Evolutionary conservation across 2,329 filamentous ascomycete genomes (phyloP), one percentile per base, ranked within the genome.

Genomic region (Aspergillus candidus): DNA sequence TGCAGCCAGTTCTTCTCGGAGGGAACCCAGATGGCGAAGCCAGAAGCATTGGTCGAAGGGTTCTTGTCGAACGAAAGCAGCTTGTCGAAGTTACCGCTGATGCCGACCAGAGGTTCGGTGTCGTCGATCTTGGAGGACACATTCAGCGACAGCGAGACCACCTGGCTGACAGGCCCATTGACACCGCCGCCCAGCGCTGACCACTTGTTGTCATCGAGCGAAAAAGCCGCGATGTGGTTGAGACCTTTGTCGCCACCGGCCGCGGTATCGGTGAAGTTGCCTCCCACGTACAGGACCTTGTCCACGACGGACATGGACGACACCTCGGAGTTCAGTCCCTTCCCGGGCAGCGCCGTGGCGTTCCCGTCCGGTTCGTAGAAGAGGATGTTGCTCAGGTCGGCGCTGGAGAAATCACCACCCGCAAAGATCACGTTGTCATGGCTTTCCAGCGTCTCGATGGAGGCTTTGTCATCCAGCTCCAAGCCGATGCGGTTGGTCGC

Each of bases 11-110:
- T 93, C 46, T 75, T 77, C 49, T 78, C 75, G 3, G 89, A 94
- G 3, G 87, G 87, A 6, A 97, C 84, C 93, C 93, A 98, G 32
- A 97, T 75, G 11, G 88, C 91, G 58, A 98, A 88, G 2, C 90
- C 89, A 40, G 80, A 68, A 1, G 82, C 85, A 7, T 76, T 58
- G 22, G 83, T 74, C 8, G 80, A 77, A 6, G 74, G 65, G 52
- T 83, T 83, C 51, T 73, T 73, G 31, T 72, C 54, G 55, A 88
- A 91, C 0, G 76, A 78, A 22, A 83, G 76, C 49, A 95, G 80
- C 42, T 81, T 72, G 12, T 78, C 76, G 64, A 98, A 98, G 47
- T 80, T 75, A 5, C 93, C 93, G 38, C 83, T 91, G 47, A 98
- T 73, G 2, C 84, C 82, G 50, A 97, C 77, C 15, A 85, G 87